Percentiles rank a stretch among this genome's conserved stretches.
These are phyloP conservation scores for Boletus sensibilis DNA, from an alignment of 768 basidiomycete genomes.

Conservation along the genomic window DNA sequence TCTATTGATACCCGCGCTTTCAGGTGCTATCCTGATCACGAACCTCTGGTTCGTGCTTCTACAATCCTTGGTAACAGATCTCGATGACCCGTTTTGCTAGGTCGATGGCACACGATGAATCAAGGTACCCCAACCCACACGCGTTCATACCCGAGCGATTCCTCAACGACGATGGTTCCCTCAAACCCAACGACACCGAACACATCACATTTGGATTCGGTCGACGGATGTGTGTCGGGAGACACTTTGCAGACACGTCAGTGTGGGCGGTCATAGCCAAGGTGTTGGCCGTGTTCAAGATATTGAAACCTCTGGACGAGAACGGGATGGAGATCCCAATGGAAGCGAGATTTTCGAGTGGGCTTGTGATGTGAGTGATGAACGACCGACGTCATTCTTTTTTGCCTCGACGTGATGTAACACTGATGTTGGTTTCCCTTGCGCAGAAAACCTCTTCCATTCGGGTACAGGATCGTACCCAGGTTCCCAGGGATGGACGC, in stretches of 20 bases:
- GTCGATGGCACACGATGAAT: conserved; percentile 21
- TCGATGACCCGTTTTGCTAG: background rate
- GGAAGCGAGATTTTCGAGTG: conserved; percentile 1
- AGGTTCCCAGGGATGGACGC: background rate
- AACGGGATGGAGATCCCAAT: conserved; percentile 5
- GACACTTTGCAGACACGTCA: conserved; percentile 17
- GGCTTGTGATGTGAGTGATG: conserved; percentile 1
- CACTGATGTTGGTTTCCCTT: background rate
- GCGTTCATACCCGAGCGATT: conserved; percentile 40
- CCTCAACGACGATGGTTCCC: conserved; percentile 26
- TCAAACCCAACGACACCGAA: conserved; percentile 3
- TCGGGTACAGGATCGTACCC: background rate
- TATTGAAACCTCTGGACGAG: conserved; percentile 9
- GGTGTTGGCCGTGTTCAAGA: conserved; percentile 12
- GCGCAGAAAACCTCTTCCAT: background rate
- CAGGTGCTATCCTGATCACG: conserved; percentile 8
- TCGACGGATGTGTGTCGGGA: conserved; percentile 23
- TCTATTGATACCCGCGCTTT: background rate
- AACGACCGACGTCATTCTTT: too few relatives aligned
- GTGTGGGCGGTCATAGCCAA: conserved; percentile 13
- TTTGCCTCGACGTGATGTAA: background rate
- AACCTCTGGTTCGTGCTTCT: conserved; percentile 11
- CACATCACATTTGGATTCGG: conserved; percentile 25
- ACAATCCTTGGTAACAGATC: too few relatives aligned
- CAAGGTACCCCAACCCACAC: conserved; percentile 34